A percentile compares a stretch with the other conserved stretches of the same genome.
Conservation (phyloP, 1,284 basidiomycete genomes). For the Malassezia slooffiae region DNA sequence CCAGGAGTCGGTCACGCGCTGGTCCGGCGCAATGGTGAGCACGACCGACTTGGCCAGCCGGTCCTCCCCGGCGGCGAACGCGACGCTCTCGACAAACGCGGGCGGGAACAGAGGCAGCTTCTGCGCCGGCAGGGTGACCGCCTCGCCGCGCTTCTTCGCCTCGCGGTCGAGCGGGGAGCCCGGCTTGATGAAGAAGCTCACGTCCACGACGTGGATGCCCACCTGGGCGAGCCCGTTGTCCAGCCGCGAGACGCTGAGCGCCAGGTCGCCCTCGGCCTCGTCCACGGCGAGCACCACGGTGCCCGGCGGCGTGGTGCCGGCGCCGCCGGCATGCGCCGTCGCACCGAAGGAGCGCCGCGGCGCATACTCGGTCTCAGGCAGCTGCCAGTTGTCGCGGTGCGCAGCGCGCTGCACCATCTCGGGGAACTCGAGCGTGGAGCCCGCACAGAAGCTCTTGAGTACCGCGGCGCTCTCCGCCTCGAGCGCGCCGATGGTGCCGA, state of each 20-base stretch:
- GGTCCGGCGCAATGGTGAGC: slow-evolving; percentile 76
- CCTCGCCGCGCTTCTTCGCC: slow-evolving; percentile 89
- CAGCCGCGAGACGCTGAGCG: slow-evolving; percentile 72
- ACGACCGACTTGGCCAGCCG: slow-evolving; percentile 23
- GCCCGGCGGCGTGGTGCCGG: not conserved
- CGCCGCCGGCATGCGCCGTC: not conserved
- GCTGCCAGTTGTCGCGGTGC: slow-evolving; percentile 84
- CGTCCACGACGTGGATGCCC: slow-evolving; percentile 89
- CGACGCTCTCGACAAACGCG: not conserved
- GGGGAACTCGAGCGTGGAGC: slow-evolving; percentile 41
- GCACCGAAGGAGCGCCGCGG: slow-evolving; percentile 72
- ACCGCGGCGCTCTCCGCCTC: slow-evolving; percentile 95
- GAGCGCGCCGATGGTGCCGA: slow-evolving; percentile 94
- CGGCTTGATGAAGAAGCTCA: slow-evolving; percentile 84
- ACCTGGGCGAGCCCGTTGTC: slow-evolving; percentile 84
- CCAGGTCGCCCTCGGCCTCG: slow-evolving; percentile 57
- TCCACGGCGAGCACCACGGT: not conserved
- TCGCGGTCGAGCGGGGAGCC: slow-evolving; percentile 95
- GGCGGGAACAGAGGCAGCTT: slow-evolving; percentile 51
- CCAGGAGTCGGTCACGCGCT: slow-evolving; percentile 71
- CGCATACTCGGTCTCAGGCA: slow-evolving; percentile 82
- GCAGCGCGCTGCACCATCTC: slow-evolving; percentile 83
- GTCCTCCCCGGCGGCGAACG: not conserved
- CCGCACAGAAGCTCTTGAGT: slow-evolving; percentile 81
- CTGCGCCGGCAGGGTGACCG: slow-evolving; percentile 89